A percentile compares a stretch with the other conserved stretches of the same genome.
These are phyloP conservation scores for Daldinia concentrica DNA, from an alignment of 495 filamentous ascomycete species.

Conservation along the genomic window DNA sequence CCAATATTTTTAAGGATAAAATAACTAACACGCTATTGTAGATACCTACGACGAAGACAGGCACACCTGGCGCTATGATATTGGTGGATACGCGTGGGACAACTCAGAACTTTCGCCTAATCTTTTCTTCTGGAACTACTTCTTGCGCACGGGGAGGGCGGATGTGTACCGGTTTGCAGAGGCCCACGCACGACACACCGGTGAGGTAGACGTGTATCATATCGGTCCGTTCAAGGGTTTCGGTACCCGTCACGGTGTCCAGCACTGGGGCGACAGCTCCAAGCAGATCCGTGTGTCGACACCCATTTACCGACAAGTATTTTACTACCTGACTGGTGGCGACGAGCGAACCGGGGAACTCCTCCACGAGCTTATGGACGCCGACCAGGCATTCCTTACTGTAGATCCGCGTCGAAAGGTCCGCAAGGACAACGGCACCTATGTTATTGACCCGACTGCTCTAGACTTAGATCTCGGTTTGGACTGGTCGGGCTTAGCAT, in stretches of 20 bases:
- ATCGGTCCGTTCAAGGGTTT: conserved; percentile 57
- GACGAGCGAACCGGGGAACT: conserved; percentile 58
- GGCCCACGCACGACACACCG: conserved; percentile 58
- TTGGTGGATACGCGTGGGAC: conserved; percentile 64
- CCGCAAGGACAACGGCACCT: conserved; percentile 49
- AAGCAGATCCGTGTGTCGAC: conserved; percentile 62
- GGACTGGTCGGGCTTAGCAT: conserved; percentile 59
- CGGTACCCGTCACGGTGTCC: conserved; percentile 62
- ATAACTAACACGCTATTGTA: background rate
- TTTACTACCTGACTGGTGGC: conserved; percentile 59
- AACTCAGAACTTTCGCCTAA: conserved; percentile 64
- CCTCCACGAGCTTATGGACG: conserved; percentile 52
- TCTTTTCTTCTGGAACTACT: conserved; percentile 62
- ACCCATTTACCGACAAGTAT: conserved; percentile 54
- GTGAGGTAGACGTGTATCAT: conserved; percentile 63
- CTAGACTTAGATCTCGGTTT: conserved; percentile 58
- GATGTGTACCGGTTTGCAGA: conserved; percentile 61
- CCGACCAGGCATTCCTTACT: conserved; percentile 53
- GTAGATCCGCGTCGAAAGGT: conserved; percentile 61
- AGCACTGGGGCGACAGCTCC: conserved; percentile 60
- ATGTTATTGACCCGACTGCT: conserved; percentile 53
- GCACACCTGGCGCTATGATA: conserved; percentile 62
- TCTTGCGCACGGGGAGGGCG: conserved; percentile 56
- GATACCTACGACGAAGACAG: conserved; percentile 60
- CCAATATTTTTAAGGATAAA: background rate